phyloP scores from a whole-genome alignment of 345 rosid species.

The Lepidium africanum region DNA sequence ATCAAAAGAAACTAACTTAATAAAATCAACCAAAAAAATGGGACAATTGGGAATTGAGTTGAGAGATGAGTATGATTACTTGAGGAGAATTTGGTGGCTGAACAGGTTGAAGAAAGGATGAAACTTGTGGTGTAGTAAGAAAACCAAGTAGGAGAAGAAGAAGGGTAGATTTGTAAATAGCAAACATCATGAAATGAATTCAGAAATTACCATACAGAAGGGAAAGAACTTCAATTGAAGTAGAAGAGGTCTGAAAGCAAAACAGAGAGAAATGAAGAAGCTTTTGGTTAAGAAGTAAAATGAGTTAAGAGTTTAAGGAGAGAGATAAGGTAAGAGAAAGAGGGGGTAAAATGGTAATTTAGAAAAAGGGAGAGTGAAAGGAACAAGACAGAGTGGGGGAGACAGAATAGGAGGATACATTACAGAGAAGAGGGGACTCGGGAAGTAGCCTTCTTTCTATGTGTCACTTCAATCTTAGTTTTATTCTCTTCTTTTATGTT shows the following conservation, averaged over 20 bases:
- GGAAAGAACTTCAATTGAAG: not conserved
- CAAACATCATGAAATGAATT: not conserved
- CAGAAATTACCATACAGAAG: not conserved
- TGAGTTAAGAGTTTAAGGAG: slow-evolving; percentile 11
- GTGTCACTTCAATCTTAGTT: slow-evolving; percentile 25
- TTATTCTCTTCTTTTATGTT: not conserved
- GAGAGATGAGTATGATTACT: slow-evolving; percentile 9
- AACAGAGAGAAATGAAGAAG: not conserved
- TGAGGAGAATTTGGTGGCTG: slow-evolving; percentile 14
- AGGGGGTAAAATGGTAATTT: slow-evolving; percentile 12
- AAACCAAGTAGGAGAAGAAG: not conserved
- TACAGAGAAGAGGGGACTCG: slow-evolving; percentile 20
- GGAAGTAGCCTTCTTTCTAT: slow-evolving; percentile 16
- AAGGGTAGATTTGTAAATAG: not conserved
- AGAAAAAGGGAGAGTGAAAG: slow-evolving; percentile 28
- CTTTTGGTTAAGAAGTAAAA: slow-evolving; percentile 18
- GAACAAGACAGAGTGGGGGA: slow-evolving; percentile 43
- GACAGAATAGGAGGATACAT: slow-evolving; percentile 37
- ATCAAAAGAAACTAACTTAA: not conserved
- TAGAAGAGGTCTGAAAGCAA: not conserved
- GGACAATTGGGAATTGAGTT: not conserved
- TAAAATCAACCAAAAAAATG: not conserved
- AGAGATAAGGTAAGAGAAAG: not conserved
- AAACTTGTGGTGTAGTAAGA: slow-evolving; percentile 10
- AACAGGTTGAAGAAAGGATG: slow-evolving; percentile 23